Evolutionary conservation across 352 stramenopile genomes (phyloP).

Genomic region (Globisporangium recalcitrans): DNA sequence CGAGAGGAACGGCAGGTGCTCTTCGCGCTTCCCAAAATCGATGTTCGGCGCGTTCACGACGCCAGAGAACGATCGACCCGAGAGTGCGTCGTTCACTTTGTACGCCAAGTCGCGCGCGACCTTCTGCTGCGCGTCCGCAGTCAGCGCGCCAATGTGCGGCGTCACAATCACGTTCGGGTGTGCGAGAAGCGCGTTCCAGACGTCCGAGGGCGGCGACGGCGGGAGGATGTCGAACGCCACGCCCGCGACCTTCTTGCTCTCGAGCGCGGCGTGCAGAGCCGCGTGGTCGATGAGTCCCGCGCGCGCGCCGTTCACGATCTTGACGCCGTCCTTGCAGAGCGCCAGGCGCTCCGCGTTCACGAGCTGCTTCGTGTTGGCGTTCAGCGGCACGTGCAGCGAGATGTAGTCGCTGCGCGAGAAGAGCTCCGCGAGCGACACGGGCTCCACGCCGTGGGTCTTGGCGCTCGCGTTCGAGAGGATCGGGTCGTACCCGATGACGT

Average conservation of each 20-base stretch:
- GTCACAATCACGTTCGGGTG: conserved; percentile 91
- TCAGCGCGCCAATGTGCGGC: conserved; percentile 94
- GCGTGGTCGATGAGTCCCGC: conserved; percentile 92
- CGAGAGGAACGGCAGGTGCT: conserved; percentile 83
- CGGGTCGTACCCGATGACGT: conserved; percentile 91
- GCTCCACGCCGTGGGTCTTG: conserved; percentile 74
- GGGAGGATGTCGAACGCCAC: conserved; percentile 75
- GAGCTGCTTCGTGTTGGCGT: conserved; percentile 91
- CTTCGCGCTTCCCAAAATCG: conserved; percentile 72
- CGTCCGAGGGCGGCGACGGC: conserved; percentile 34
- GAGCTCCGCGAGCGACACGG: conserved; percentile 79
- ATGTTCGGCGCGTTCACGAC: conserved; percentile 95
- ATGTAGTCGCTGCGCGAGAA: conserved; percentile 94
- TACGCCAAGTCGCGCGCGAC: conserved; percentile 87
- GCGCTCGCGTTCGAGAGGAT: conserved; percentile 87
- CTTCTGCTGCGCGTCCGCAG: conserved; percentile 91
- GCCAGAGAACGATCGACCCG: conserved; percentile 89
- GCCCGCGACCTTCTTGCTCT: conserved; percentile 70
- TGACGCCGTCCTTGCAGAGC: conserved; percentile 90
- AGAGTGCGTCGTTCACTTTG: conserved; percentile 90
- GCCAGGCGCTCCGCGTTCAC: conserved; percentile 76
- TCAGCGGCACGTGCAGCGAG: conserved; percentile 95
- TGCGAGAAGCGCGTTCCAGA: conserved; percentile 73
- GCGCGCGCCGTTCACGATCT: conserved; percentile 93
- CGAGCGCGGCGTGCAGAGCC: conserved; percentile 85